Evolutionary conservation across 106 monocot genomes (phyloP), one percentile per base, ranked within the genome.

Genomic region (Phalaenopsis equestris): DNA sequence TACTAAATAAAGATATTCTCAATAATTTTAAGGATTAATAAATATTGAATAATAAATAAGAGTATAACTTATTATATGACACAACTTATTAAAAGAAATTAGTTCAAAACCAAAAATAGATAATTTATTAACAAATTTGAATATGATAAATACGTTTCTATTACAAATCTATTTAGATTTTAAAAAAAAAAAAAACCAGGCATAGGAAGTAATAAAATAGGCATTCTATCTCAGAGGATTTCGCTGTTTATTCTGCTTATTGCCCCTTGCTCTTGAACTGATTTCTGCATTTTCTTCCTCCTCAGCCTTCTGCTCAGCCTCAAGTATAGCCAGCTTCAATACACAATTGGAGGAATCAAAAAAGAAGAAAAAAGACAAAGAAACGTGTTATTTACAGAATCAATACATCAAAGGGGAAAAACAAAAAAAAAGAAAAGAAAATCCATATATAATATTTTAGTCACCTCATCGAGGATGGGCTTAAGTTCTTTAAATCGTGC

Each of bases 381-480:
- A 82, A 37, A 56, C 2, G 30, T 12, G 21, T 64, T 7, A 57
- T 15, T 30, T 3, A 10, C 16, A 38, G 39, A 39, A 81, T 41
- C 23, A 65, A 6, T 5, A 8, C 19, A 82, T 67, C 41, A 30
- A 30, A 30, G 30, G 39, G 37, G 15, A 56, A 36, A 56, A 79
- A 42, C 9, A 38, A 49, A 77, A 38, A 49, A 77, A 41, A 10
- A 45, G 57, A 37, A 11, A 38, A 14, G 17, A 7, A 3, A 7
- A 47, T 8, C 2, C 18, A 49, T 14, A 43, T 42, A 36, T 17
- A 77, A 17, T 77, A 47, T 47, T 39, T 4, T 17, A 79, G 17
- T 85, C 21, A 94, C 99, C 93, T 95, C 99, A 83, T 99, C 99
- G 8, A 99, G 99, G 78, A 99, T 86, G 23, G 99, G 99, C 77